These are phyloP conservation scores for Nemania sp. DNA, from an alignment of 2,329 filamentous ascomycete species.

Conservation along the genomic window DNA sequence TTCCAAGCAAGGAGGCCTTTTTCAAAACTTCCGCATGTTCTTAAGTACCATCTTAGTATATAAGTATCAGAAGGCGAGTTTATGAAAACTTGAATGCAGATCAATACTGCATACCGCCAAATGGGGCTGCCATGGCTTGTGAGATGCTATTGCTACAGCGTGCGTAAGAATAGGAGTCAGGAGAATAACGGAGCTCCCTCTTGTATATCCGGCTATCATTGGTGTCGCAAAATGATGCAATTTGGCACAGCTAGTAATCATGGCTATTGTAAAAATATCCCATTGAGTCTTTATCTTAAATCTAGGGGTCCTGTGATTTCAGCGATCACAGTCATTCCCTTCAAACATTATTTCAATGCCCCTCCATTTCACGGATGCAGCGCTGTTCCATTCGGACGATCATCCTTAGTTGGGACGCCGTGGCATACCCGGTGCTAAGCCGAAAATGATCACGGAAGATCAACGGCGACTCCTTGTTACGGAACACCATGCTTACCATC, in stretches of 20 bases:
- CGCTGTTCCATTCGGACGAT: conserved; percentile 2
- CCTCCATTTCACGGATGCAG: conserved; percentile 1
- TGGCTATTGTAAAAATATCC: too few species aligned
- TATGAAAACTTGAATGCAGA: too few species aligned
- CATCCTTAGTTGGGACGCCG: not conserved
- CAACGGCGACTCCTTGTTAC: not conserved
- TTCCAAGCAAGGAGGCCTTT: too few species aligned
- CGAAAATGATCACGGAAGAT: conserved; percentile 22
- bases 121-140: too few species aligned
- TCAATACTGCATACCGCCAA: not conserved
- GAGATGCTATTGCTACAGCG: not conserved
- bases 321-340: not conserved
- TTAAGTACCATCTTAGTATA: too few species aligned
- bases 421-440: conserved; percentile 12
- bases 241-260: too few species aligned
- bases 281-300: too few species aligned
- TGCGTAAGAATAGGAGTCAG: not conserved
- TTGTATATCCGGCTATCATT: not conserved
- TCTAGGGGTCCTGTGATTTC: too few species aligned
- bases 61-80: too few species aligned
- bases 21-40: too few species aligned
- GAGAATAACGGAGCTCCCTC: not conserved
- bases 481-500: conserved; percentile 7
- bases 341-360: not conserved
- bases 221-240: too few species aligned